Evolutionary conservation across 495 filamentous ascomycete species (phyloP), one percentile per base, ranked within the genome.

Genomic region (Aspergillus panamensis): DNA sequence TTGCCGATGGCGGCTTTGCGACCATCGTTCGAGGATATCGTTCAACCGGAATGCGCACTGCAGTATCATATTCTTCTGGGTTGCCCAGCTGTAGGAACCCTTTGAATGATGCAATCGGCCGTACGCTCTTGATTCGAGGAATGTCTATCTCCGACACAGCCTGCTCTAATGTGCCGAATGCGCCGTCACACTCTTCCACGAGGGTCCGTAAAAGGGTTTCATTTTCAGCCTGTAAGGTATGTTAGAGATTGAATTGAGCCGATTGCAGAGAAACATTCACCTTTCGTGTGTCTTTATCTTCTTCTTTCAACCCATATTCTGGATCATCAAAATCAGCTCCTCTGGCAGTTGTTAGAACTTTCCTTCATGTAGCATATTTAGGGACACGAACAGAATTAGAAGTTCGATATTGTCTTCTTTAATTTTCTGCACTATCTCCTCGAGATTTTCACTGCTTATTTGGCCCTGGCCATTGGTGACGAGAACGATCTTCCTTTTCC

Each of bases 271-370:
- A 42, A 40, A 8, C 0, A 17, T 44, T 31, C 62, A 85, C 82
- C 79, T 97, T 97, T 54, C 68, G 58, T 3, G 63, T 56, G 49
- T 83, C 76, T 70, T 99, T 99, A 62, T 88, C 84, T 70, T 99
- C 93, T 76, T 99, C 93, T 69, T 93, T 95, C 65, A 90, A 87
- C 29, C 92, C 92, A 65, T 85, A 96, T 31, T 96, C 92, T 4
- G 84, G 66, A 73, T 97, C 95, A 62, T 99, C 92, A 69, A 97
- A 97, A 72, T 99, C 94, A 25, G 92, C 82, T 7, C 94, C 94
- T 51, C 91, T 96, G 59, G n/a, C 29, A 12, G 44, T 44, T n/a
- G 53, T 80, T 67, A 80, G 69, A 37, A 17, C 48, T 31, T 14
- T 6, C n/a, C 8, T 30, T 37, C 8, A 12, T 29, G 9, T 48